Evolutionary conservation across 805 yeast species (phyloP).

Genomic region (Candida endomychidarum): DNA sequence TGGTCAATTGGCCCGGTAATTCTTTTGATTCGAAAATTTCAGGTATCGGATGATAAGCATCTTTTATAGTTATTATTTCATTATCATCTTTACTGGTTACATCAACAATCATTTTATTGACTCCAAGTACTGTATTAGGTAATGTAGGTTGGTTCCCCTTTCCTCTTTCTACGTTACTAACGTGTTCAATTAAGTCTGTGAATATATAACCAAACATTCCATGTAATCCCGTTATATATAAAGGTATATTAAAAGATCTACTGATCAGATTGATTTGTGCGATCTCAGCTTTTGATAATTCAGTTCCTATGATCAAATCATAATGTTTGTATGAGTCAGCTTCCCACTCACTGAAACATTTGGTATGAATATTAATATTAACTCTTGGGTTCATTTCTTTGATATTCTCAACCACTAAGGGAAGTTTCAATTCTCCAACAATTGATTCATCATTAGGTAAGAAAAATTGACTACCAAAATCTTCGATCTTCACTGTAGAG

Average conservation of each 20-base stretch:
- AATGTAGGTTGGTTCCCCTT: slow-evolving; percentile 43
- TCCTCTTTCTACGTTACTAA: slow-evolving; percentile 52
- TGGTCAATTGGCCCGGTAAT: slow-evolving; percentile 42
- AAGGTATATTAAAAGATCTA: slow-evolving; percentile 57
- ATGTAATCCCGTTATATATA: slow-evolving; percentile 66
- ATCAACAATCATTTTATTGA: slow-evolving; percentile 31
- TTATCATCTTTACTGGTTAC: slow-evolving; percentile 40
- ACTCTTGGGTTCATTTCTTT: slow-evolving; percentile 82
- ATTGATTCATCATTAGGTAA: slow-evolving; percentile 50
- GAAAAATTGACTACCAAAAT: slow-evolving; percentile 75
- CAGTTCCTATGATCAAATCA: slow-evolving; percentile 76
- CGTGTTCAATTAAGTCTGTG: slow-evolving; percentile 71
- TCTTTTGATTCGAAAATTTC: slow-evolving; percentile 35
- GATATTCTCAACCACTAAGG: slow-evolving; percentile 54
- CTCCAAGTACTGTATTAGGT: slow-evolving; percentile 52
- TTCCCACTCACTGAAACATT: slow-evolving; percentile 19
- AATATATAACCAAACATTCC: slow-evolving; percentile 85
- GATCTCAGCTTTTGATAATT: slow-evolving; percentile 46
- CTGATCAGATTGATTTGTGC: slow-evolving; percentile 52
- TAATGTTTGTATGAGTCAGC: slow-evolving; percentile 45
- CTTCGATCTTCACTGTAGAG: slow-evolving; percentile 54
- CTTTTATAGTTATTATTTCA: slow-evolving; percentile 41
- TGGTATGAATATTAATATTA: slow-evolving; percentile 45
- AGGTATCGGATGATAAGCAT: slow-evolving; percentile 35
- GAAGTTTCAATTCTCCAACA: slow-evolving; percentile 56